Base-by-base conservation (phyloP, 345 rosid genomes). In the Cardamine chenopodiifolia region DNA sequence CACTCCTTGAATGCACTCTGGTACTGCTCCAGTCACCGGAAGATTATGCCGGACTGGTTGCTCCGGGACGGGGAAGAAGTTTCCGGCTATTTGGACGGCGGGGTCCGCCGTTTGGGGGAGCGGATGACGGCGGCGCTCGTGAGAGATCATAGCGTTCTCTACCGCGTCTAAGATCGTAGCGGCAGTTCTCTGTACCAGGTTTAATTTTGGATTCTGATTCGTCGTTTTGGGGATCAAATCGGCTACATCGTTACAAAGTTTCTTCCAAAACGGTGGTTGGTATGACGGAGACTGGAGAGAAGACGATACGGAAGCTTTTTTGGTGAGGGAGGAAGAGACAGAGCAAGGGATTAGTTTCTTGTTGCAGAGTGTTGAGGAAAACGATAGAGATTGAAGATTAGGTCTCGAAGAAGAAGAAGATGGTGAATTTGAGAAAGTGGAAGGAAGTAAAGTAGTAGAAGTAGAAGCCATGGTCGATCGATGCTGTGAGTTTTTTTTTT, bases 31-130 rank as follows among this genome's bases (percentile, higher is more conserved):
- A 12, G 71, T 49, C 19, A 90, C 86, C 1, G 89, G 89, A 10
- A 92, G 87, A 20, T 70, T 45, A n/a, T 79, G 89, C 2, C 1
- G 49, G 68, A 87, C 85, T 12, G 94, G 83, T 26, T 85, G 85
- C 48, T 90, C 88, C 4, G 89, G 86, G 1, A 92, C 92, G 2
- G 97, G 97, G n/a, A 90, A 85, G 74, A 85, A 92, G 68, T 92
- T 92, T 0, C 97, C 97, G 23, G 89, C 50, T 52, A 92, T 87
- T 80, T 92, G 97, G 3, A 90, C 82, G 0, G 20, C 4, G 8
- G 97, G 96, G 66, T 92, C 92, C 3, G 90, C 86, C 0, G 93
- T 87, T 81, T 80, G 86, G 5, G 97, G 92, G 1, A 90, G 87
- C 4, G 87, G 86, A 57, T 74, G 80, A 17, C 76, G 70, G 20